These are phyloP conservation scores for Stevia rebaudiana DNA, from an alignment of 140 eudicot genomes.

Conservation along the genomic window DNA sequence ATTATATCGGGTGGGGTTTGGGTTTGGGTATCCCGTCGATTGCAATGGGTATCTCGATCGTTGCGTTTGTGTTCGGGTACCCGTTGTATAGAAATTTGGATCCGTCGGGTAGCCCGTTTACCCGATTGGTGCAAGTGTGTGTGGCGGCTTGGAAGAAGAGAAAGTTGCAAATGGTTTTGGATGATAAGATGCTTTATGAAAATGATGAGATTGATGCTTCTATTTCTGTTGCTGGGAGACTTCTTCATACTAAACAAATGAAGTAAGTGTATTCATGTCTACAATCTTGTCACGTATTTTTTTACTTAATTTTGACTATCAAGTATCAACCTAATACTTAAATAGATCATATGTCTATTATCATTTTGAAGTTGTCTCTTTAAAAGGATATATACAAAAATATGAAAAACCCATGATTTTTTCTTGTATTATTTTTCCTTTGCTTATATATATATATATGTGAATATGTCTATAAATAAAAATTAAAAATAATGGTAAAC, in stretches of 20 bases:
- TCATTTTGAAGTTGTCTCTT: no score
- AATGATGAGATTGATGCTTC: constrained; percentile 43
- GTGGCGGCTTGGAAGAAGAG: constrained; percentile 43
- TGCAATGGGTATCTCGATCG: constrained; percentile 37
- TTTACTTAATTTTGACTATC: no score
- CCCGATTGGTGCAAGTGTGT: constrained; percentile 41
- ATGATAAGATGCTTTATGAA: constrained; percentile 29
- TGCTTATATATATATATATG: no score
- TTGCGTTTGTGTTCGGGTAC: constrained; percentile 31
- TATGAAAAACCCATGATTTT: no score
- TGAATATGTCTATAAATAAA: no score
- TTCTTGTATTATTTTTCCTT: no score
- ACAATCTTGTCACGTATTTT: no score
- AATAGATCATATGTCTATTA: no score
- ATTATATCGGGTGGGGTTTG: constrained; percentile 53
- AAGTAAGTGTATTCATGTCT: constrained; percentile 12
- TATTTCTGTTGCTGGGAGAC: constrained; percentile 38
- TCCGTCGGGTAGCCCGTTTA: constrained; percentile 46
- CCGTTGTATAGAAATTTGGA: constrained; percentile 41
- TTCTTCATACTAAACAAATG: constrained; percentile 34
- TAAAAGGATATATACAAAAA: no score
- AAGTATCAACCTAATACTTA: no score
- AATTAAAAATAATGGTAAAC: no score
- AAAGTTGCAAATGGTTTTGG: constrained; percentile 23
- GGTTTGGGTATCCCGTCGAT: constrained; percentile 47